These are phyloP conservation scores for Trichoderma polysporum DNA, from an alignment of 2,329 filamentous ascomycete genomes.

Conservation along the genomic window DNA sequence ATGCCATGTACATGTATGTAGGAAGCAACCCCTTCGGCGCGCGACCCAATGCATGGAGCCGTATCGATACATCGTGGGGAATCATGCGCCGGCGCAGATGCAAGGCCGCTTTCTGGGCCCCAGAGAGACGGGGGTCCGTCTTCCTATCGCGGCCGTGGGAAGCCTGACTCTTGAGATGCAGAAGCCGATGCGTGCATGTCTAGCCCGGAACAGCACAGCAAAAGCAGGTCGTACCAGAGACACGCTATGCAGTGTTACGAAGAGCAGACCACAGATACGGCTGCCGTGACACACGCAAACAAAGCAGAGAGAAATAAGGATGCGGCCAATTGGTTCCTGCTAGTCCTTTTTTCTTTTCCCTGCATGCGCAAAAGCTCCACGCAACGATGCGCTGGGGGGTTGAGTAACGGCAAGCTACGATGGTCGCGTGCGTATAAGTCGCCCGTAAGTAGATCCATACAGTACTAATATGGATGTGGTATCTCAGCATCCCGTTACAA, in stretches of 20 bases:
- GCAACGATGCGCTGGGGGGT: not conserved
- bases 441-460: not conserved
- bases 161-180: not conserved
- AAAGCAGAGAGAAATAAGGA: not conserved
- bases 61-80: conserved; percentile 11
- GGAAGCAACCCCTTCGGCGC: not conserved
- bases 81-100: conserved; percentile 1
- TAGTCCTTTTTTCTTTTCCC: not conserved
- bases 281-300: not conserved
- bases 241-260: not conserved
- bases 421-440: conserved; percentile 8
- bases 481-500: not conserved
- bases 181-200: not conserved
- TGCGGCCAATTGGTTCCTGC: not conserved
- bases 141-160: not conserved
- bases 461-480: not conserved
- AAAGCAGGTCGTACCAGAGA: not conserved
- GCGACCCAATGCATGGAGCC: not conserved
- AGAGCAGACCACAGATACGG: not conserved
- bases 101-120: not conserved
- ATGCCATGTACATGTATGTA: not conserved
- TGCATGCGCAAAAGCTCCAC: conserved; percentile 5
- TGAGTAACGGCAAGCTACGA: not conserved
- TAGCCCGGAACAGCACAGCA: not conserved
- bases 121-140: not conserved